Evolutionary conservation across 2,329 filamentous ascomycete genomes (phyloP).

Genomic region (Incumbomyces lentus): DNA sequence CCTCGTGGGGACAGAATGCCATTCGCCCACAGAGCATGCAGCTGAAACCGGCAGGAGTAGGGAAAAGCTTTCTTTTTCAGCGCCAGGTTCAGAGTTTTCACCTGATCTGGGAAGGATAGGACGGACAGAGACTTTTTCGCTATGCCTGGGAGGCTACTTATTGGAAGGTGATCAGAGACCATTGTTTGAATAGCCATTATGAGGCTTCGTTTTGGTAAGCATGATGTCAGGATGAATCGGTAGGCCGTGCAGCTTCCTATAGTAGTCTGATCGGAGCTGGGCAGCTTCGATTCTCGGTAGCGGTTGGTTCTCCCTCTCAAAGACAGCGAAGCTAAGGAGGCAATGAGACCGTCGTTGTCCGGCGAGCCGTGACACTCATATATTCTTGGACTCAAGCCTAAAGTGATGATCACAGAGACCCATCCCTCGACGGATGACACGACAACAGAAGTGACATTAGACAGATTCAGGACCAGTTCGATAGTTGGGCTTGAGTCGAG

Average conservation of each 20-base stretch:
- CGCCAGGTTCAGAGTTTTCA: slow-evolving; percentile 19
- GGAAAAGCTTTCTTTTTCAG: slow-evolving; percentile 33
- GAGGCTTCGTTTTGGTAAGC: slow-evolving; percentile 20
- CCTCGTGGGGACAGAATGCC: not conserved
- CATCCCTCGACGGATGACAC: not conserved
- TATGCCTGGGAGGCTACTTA: slow-evolving; percentile 18
- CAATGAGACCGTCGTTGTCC: slow-evolving; percentile 4
- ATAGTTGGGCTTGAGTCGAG: not conserved
- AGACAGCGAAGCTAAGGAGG: slow-evolving; percentile 21
- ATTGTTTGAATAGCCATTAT: slow-evolving; percentile 20
- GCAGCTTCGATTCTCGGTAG: not conserved
- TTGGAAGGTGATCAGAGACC: slow-evolving; percentile 21
- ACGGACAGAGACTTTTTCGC: slow-evolving; percentile 3
- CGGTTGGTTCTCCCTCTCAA: slow-evolving; percentile 28
- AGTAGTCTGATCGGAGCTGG: slow-evolving; percentile 18
- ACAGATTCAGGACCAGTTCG: not conserved
- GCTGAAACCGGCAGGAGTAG: slow-evolving; percentile 51
- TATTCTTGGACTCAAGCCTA: not conserved
- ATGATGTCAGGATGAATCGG: slow-evolving; percentile 26
- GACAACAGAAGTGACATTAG: not conserved
- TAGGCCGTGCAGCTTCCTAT: slow-evolving; percentile 44
- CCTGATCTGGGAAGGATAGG: slow-evolving; percentile 13
- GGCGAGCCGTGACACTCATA: not conserved
- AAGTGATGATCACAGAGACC: not conserved
- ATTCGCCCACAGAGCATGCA: slow-evolving; percentile 32